A percentile compares a stretch with the other conserved stretches of the same genome.
These are phyloP conservation scores for Phycomyces nitens DNA, from an alignment of 192 early-diverging fungal genomes.

Conservation along the genomic window DNA sequence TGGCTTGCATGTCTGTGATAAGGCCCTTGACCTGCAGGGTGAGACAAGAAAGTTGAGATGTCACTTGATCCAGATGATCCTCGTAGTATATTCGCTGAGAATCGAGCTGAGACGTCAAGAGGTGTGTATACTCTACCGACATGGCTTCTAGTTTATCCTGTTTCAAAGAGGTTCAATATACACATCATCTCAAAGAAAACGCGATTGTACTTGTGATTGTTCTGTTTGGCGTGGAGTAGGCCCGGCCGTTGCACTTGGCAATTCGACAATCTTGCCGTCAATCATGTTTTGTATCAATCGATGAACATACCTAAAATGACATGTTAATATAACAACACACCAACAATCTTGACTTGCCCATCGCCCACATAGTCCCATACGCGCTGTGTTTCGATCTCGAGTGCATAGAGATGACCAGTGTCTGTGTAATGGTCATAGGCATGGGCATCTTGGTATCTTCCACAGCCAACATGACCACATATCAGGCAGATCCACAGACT, in stretches of 20 bases:
- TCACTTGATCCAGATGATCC: constrained; percentile 51
- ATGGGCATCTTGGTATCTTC: constrained; percentile 86
- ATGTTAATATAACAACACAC: too few relatives aligned
- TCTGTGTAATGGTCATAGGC: constrained; percentile 84
- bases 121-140: constrained; percentile 75
- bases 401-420: constrained; percentile 82
- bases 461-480: constrained; percentile 95
- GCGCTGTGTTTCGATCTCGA: constrained; percentile 92
- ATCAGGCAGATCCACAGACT: constrained; percentile 97
- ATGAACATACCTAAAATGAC: constrained; percentile 68
- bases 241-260: constrained; percentile 47
- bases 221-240: constrained; percentile 1
- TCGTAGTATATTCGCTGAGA: constrained; percentile 88
- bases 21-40: constrained; percentile 27
- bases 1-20: neutral
- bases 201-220: neutral
- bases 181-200: neutral
- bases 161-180: neutral
- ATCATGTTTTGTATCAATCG: constrained; percentile 86
- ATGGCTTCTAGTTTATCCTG: constrained; percentile 75
- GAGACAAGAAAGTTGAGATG: constrained; percentile 48
- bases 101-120: constrained; percentile 83
- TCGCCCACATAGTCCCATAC: constrained; percentile 99
- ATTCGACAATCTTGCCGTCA: constrained; percentile 91
- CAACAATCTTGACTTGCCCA: constrained; percentile 36